Evolutionary conservation across 345 rosid genomes (phyloP).

Genomic region (Citrus medica): DNA sequence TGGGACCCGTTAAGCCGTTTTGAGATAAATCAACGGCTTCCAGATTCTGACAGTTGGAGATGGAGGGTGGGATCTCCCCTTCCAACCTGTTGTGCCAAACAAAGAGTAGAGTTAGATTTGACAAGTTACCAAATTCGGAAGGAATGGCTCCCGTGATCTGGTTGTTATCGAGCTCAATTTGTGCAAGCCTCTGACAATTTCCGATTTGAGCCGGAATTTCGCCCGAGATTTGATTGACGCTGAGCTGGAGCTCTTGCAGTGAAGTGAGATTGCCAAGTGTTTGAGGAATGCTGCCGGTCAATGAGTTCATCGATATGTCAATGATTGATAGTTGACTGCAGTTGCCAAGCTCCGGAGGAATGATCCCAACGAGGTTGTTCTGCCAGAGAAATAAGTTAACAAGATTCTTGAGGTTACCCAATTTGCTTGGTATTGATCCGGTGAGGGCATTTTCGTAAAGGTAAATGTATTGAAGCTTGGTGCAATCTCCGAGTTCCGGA

Average conservation of each 20-base stretch:
- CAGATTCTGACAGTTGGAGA: constrained; percentile 59
- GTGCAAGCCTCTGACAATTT: constrained; percentile 53
- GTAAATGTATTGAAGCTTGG: constrained; percentile 67
- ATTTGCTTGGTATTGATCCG: constrained; percentile 58
- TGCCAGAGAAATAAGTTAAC: constrained; percentile 68
- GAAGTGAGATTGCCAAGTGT: constrained; percentile 52
- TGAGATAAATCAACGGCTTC: constrained; percentile 84
- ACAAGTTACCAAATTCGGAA: constrained; percentile 48
- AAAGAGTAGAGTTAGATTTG: constrained; percentile 62
- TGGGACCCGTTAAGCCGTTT: constrained; percentile 65
- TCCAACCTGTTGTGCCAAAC: constrained; percentile 84
- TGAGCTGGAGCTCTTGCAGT: constrained; percentile 69
- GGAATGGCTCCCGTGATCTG: constrained; percentile 74
- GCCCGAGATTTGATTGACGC: constrained; percentile 76
- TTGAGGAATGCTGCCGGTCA: constrained; percentile 71
- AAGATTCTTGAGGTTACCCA: constrained; percentile 56
- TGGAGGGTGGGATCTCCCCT: constrained; percentile 61
- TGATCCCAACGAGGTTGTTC: constrained; percentile 61
- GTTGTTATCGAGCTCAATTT: constrained; percentile 83
- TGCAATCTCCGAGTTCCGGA: constrained; percentile 67
- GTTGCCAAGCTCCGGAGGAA: constrained; percentile 72
- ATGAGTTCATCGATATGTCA: constrained; percentile 67
- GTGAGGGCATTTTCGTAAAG: constrained; percentile 74
- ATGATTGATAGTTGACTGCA: constrained; percentile 54
- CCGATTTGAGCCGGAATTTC: constrained; percentile 57